phyloP scores from a whole-genome alignment of 1,284 basidiomycete genomes.

The Fistulina hepatica region DNA sequence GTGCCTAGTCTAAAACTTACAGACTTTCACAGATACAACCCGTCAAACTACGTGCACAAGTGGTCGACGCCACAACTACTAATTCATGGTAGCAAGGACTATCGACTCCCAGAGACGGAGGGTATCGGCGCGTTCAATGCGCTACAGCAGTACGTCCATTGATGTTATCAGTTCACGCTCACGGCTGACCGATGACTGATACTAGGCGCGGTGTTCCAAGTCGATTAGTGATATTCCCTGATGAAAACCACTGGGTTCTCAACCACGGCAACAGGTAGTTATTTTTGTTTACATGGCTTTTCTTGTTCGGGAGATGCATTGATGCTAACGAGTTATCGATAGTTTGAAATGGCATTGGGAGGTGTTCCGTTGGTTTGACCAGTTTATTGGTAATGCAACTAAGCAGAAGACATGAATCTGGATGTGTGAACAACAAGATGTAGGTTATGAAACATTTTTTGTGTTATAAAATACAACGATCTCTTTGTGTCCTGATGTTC shows the following conservation, averaged over 20 bases:
- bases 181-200: not conserved
- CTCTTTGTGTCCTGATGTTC: no score
- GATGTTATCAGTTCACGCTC: not conserved
- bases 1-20: no score
- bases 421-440: no score
- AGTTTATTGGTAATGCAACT: constrained; percentile 64
- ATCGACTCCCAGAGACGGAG: constrained; percentile 73
- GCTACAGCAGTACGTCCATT: constrained; percentile 53
- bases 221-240: constrained; percentile 81
- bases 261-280: constrained; percentile 62
- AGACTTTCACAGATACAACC: constrained; percentile 37
- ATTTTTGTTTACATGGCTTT: not conserved
- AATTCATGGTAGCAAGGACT: constrained; percentile 84
- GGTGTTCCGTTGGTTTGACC: constrained; percentile 79
- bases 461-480: no score
- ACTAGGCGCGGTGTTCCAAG: constrained; percentile 63
- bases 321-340: constrained; percentile 2
- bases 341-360: constrained; percentile 83
- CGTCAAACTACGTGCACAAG: constrained; percentile 63
- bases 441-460: no score
- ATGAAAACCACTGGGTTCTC: constrained; percentile 89
- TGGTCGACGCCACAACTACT: constrained; percentile 50
- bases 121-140: constrained; percentile 76
- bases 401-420: no score
- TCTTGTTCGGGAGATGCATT: not conserved